phyloP scores from a whole-genome alignment of 805 yeast species.

The Teunomyces atbi region DNA sequence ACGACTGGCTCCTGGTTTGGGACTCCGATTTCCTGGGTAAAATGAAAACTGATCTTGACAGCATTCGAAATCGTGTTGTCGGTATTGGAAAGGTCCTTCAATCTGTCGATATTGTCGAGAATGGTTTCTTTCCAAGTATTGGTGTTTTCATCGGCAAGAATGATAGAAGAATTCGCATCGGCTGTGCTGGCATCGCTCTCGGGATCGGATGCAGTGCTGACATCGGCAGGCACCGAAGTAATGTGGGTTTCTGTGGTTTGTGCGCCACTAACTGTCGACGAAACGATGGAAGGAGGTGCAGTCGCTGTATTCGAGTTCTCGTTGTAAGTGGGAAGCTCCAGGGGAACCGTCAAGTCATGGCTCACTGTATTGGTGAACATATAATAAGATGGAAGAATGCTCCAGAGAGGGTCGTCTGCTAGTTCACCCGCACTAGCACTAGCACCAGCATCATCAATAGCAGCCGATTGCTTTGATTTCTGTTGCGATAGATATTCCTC shows the following conservation, averaged over 20 bases:
- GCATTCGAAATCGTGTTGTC: conserved; percentile 25
- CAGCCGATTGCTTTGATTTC: background rate
- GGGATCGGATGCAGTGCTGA: background rate
- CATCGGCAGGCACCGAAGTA: background rate
- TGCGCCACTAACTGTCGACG: background rate
- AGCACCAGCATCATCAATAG: background rate
- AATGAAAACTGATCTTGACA: conserved; percentile 26
- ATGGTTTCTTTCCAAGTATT: conserved; percentile 36
- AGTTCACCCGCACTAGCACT: background rate
- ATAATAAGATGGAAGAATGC: conserved; percentile 38
- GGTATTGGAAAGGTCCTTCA: conserved; percentile 30
- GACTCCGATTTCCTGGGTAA: conserved; percentile 35
- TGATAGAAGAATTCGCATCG: conserved; percentile 11
- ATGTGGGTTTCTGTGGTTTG: conserved; percentile 1
- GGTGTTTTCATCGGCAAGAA: conserved; percentile 35
- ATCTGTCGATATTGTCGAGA: conserved; percentile 35
- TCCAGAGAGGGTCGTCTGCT: background rate
- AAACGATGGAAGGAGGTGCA: background rate
- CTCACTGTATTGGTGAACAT: conserved; percentile 22
- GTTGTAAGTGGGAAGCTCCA: background rate
- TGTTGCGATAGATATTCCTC: background rate
- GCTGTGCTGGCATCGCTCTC: background rate
- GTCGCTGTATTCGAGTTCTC: background rate
- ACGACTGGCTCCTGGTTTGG: conserved; percentile 23
- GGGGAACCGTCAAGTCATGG: background rate